Conservation (phyloP, 140 eudicot genomes). For the Flaveria floridana region DNA sequence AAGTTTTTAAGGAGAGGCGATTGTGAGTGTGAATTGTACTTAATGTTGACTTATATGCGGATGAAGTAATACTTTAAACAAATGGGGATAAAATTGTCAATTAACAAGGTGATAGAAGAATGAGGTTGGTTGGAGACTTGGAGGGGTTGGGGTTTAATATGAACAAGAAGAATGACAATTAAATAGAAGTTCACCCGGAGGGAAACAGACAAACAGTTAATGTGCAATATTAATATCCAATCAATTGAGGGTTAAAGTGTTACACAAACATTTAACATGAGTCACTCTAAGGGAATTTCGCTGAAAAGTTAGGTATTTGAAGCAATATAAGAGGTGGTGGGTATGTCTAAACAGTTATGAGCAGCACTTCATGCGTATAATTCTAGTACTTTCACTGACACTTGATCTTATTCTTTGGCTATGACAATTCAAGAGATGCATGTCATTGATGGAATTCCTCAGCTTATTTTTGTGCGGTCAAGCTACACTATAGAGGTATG, state of each 20-base stretch:
- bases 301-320: conserved; percentile 3
- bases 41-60: not conserved
- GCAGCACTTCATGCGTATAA: not conserved
- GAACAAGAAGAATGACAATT: not conserved
- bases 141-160: not conserved
- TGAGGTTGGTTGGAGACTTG: not conserved
- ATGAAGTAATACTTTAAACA: not conserved
- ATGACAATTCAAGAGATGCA: conserved; percentile 65
- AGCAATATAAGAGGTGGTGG: not conserved
- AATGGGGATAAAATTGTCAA: not conserved
- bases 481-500: conserved; percentile 90
- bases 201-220: not conserved
- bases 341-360: not conserved
- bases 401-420: not conserved
- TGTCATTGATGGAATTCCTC: conserved; percentile 91
- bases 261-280: not conserved
- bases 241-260: not conserved
- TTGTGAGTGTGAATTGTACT: not conserved
- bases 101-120: not conserved
- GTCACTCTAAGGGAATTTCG: not conserved
- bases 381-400: conserved; percentile 13
- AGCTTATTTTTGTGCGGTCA: conserved; percentile 85
- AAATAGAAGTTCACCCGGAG: not conserved
- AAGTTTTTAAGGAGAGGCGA: not conserved
- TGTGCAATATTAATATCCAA: not conserved